A percentile compares a stretch with the other conserved stretches of the same genome.
phyloP scores from a whole-genome alignment of 2,329 filamentous ascomycete species.

The Fusarium sp. region DNA sequence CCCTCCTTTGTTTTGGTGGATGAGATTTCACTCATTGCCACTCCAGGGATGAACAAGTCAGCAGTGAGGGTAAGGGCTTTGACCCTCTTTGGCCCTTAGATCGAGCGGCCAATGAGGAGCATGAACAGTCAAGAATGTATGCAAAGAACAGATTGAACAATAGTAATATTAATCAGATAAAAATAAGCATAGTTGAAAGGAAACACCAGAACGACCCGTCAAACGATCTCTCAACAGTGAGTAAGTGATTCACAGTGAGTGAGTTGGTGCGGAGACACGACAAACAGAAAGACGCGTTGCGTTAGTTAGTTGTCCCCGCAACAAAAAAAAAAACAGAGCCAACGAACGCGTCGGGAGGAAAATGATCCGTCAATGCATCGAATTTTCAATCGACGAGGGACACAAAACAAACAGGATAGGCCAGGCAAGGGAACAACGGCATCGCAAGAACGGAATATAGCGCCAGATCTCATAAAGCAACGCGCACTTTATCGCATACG shows the following conservation, averaged over 20 bases:
- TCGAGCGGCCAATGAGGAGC: not conserved
- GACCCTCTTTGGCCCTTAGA: not conserved
- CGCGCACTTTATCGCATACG: not conserved
- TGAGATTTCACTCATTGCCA: not conserved
- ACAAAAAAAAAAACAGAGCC: conserved; percentile 13
- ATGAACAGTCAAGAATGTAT: not conserved
- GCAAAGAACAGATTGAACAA: not conserved
- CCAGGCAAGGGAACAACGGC: not conserved
- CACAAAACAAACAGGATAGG: conserved; percentile 12
- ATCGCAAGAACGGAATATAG: not conserved
- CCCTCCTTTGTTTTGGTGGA: no score
- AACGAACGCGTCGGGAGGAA: conserved; percentile 19
- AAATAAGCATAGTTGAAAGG: no score
- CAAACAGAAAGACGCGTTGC: not conserved
- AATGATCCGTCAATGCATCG: conserved; percentile 25
- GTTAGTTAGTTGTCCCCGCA: conserved; percentile 24
- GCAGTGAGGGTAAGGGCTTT: not conserved
- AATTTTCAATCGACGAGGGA: conserved; percentile 14
- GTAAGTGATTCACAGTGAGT: not conserved
- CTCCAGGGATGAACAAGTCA: not conserved
- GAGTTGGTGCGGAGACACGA: not conserved
- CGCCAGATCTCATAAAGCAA: not conserved
- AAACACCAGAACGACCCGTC: not conserved
- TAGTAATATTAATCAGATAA: rapidly evolving
- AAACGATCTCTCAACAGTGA: not conserved